Evolutionary conservation across 805 yeast genomes (phyloP).

Genomic region (Metahyphopichia silvanorum): DNA sequence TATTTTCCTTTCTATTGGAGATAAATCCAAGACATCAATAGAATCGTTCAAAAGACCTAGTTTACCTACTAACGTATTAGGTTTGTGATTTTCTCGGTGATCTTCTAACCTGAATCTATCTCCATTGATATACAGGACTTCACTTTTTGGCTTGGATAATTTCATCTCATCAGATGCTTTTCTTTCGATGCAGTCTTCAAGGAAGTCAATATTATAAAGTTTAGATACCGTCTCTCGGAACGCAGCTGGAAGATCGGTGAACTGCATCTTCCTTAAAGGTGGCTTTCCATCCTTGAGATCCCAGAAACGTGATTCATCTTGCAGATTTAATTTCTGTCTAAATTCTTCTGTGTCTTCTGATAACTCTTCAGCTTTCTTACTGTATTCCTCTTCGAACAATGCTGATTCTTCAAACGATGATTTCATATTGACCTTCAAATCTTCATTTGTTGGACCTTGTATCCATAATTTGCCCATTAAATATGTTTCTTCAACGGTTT

Average conservation of each 20-base stretch:
- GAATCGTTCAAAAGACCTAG: constrained; percentile 1
- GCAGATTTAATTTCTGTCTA: no score
- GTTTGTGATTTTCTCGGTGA: constrained; percentile 1
- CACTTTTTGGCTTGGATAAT: background rate
- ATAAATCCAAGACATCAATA: constrained; percentile 9
- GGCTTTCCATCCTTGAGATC: constrained; percentile 4
- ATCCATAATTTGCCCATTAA: constrained; percentile 85
- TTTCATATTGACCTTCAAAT: constrained; percentile 26
- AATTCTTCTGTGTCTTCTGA: constrained; percentile 2
- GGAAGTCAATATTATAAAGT: constrained; percentile 6
- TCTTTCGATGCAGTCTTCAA: constrained; percentile 1
- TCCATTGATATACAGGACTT: constrained; percentile 1
- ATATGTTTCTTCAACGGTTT: constrained; percentile 52
- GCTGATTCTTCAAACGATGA: constrained; percentile 11
- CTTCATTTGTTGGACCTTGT: constrained; percentile 75
- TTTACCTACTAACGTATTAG: constrained; percentile 1
- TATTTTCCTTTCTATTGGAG: constrained; percentile 53
- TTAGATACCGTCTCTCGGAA: constrained; percentile 23
- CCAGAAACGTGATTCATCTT: constrained; percentile 1
- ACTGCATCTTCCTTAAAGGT: constrained; percentile 20
- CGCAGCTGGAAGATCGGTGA: constrained; percentile 14
- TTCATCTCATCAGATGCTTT: background rate
- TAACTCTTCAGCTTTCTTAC: constrained; percentile 20
- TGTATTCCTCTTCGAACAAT: constrained; percentile 22
- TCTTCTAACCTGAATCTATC: background rate